Evolutionary conservation across 192 early-diverging fungal species (phyloP).

Genomic region (Obelidium mucronatum): DNA sequence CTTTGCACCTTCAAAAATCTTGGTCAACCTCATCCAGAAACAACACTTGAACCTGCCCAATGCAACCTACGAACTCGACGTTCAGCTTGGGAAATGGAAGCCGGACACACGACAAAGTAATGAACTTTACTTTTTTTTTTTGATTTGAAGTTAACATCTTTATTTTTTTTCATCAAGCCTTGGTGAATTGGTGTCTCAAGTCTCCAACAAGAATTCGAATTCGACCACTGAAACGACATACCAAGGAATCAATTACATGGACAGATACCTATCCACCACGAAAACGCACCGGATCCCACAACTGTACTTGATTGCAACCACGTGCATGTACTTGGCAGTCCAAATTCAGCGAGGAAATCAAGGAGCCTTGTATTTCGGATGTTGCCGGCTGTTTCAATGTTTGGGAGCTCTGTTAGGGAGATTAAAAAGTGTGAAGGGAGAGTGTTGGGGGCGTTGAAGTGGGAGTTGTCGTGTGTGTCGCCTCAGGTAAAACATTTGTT

Average conservation of each 20-base stretch:
- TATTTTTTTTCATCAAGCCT: no score
- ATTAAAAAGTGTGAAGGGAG: slow-evolving; percentile 20
- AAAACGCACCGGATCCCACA: background rate
- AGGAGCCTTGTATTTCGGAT: slow-evolving; percentile 28
- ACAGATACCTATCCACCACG: slow-evolving; percentile 16
- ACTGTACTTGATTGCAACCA: slow-evolving; percentile 17
- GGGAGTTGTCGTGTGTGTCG: slow-evolving; percentile 13
- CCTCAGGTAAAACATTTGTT: no score
- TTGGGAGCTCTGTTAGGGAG: background rate
- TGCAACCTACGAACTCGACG: background rate
- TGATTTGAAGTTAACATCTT: no score
- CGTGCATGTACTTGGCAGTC: slow-evolving; percentile 13
- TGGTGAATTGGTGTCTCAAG: background rate
- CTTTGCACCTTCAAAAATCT: slow-evolving; percentile 11
- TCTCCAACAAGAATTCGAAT: slow-evolving; percentile 23
- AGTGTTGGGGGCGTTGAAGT: slow-evolving; percentile 15
- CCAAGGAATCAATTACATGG: slow-evolving; percentile 22
- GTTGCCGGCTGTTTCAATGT: background rate
- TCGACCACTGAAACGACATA: slow-evolving; percentile 12
- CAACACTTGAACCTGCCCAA: slow-evolving; percentile 16
- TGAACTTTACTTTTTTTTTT: background rate
- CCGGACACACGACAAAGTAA: background rate
- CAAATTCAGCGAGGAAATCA: slow-evolving; percentile 31
- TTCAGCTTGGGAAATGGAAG: slow-evolving; percentile 20
- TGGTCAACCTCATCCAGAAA: slow-evolving; percentile 10